Evolutionary conservation across 2,329 filamentous ascomycete genomes (phyloP), one percentile per base, ranked within the genome.

Genomic region (Sporothrix dimorphospora): DNA sequence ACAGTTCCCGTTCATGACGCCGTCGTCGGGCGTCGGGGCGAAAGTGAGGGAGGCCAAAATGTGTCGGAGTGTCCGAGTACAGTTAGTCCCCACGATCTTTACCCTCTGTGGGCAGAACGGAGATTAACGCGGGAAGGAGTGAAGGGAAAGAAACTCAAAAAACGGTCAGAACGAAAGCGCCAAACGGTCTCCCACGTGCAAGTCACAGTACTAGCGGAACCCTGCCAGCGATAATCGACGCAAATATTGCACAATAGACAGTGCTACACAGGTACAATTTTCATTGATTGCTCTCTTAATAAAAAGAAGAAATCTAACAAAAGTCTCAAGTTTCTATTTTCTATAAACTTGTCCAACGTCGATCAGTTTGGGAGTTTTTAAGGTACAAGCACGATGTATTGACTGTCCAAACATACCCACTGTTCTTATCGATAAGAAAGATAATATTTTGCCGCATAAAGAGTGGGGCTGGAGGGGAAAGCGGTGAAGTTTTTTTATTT

Each of bases 401-500:
- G 30, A 34, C 30, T 34, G 30, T 34, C 30, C 30, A 3, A 6
- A 34, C 30, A 34, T 6, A 6, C 30, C 38, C n/a, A 24, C n/a
- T 24, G 69, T 14, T 27, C 27, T 72, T 76, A 75, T 75, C 74
- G 73, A 75, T 74, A 76, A 74, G 45, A 55, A 69, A 19, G 40
- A 45, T 34, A 49, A 38, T 51, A 67, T 75, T 72, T 67, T 74
- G 72, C 71, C 72, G 51, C 38, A 30, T 55, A 19, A 71, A 69
- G n/a, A 42, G 69, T 75, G 74, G 71, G 68, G 7, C 68, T 47
- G 6, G 72, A 72, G 71, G 73, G 71, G 71, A 76, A 76, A 53
- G 75, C 75, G 75, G 75, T 76, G 34, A 75, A 74, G 19, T 72
- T 74, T 74, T 75, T 76, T 75, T 71, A 72, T 70, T 71, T 53